Base-by-base conservation (phyloP, 257 asterid genomes). In the Paraleonurus japonicus region DNA sequence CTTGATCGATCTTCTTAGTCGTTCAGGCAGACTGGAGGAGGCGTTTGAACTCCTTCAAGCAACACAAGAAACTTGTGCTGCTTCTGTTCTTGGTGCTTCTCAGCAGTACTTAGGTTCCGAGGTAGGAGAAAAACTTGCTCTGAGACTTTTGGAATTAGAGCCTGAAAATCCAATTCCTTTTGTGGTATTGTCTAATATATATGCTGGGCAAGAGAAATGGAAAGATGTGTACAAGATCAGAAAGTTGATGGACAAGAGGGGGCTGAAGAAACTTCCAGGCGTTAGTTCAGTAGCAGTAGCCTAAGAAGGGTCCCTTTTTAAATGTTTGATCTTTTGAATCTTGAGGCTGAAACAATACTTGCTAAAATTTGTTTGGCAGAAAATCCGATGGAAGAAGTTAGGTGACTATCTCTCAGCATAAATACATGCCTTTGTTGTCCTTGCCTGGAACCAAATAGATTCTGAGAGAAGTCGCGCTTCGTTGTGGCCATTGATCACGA, bases 151-250 rank as follows among this genome's bases (percentile, higher is more conserved):
- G 20, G 89, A 82, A 24, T 65, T 88, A 65, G 95, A 92, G 64
- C 96, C 96, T 7, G 88, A 81, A 71, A 88, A 81, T 54, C 92
- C 96, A 2, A 73, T 79, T 35, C 92, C 99, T 26, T 85, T 87
- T 67, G 90, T 89, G 48, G 88, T 95, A 76, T 66, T 94, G 75
- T 91, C 98, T 43, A 94, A 85, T 73, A 87, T 94, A 15, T 89
- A 88, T 82, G 95, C 99, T 20, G 87, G 86, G 32, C 85, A 83
- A 76, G 95, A 81, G 76, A 89, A 80, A 75, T 92, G 96, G 96
- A 76, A 80, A 73, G 92, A 91, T 71, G 96, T 85, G 67, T 83
- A 79, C 73, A 80, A 76, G 79, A 79, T 89, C 35, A 83, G 98
- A 76, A 75, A 75, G 75, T 72, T 80, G 63, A 76, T 94, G 75